These are phyloP conservation scores for Metrosideros polymorpha DNA, from an alignment of 441 rosid species.

Conservation along the genomic window DNA sequence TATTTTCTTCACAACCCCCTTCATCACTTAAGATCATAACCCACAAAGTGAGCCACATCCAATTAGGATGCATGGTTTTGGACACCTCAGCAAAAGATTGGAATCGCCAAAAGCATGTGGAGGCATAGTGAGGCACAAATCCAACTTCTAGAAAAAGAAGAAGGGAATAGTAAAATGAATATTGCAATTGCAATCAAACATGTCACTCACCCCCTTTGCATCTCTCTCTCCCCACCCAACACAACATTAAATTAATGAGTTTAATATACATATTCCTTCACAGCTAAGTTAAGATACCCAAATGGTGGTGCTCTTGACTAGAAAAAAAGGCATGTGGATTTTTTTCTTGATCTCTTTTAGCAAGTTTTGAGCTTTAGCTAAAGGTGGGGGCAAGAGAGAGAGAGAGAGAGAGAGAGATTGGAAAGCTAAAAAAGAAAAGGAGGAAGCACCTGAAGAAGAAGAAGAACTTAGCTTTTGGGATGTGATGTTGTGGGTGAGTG, in stretches of 20 bases:
- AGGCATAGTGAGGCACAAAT: neutral
- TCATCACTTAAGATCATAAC: neutral
- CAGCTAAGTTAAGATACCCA: neutral
- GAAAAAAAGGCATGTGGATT: slow-evolving; percentile 7
- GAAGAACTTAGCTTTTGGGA: slow-evolving; percentile 20
- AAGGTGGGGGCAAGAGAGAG: neutral
- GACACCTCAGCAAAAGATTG: neutral
- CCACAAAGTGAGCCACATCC: neutral
- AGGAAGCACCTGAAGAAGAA: neutral
- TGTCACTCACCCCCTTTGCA: neutral
- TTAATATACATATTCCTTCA: neutral
- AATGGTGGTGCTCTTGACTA: slow-evolving; percentile 9
- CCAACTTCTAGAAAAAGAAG: neutral
- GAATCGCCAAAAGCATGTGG: neutral
- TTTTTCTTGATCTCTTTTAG: slow-evolving; percentile 8
- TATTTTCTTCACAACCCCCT: neutral
- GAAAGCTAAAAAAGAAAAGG: neutral
- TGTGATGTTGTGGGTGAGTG: slow-evolving; percentile 16
- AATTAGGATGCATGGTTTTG: neutral
- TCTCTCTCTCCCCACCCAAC: neutral
- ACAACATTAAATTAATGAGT: neutral
- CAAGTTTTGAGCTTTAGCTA: neutral
- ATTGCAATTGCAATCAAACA: neutral
- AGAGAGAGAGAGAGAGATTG: neutral
- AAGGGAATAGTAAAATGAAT: neutral